Conservation (phyloP, 257 asterid species). For the Echium plantagineum region DNA sequence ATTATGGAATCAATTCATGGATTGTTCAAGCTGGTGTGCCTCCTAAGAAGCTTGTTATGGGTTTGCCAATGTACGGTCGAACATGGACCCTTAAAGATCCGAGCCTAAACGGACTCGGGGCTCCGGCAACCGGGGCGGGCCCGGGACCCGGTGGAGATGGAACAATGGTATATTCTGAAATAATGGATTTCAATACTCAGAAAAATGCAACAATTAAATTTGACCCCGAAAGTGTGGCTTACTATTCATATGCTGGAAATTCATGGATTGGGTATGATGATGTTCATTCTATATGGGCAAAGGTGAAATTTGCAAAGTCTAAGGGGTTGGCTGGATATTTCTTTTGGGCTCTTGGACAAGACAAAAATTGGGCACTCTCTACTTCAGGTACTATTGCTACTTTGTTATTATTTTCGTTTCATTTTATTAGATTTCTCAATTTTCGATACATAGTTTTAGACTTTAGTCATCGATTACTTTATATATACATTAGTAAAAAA, state of each 20-base stretch:
- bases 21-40: conserved; percentile 20
- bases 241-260: conserved; percentile 40
- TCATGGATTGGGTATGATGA: conserved; percentile 60
- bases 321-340: conserved; percentile 57
- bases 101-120: conserved; percentile 36
- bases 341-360: conserved; percentile 58
- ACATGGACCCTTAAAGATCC: conserved; percentile 56
- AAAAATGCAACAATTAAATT: conserved; percentile 33
- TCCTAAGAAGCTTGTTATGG: conserved; percentile 40
- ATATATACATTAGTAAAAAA: too few species aligned
- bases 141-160: conserved; percentile 44
- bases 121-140: conserved; percentile 43
- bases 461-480: too few species aligned
- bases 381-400: conserved; percentile 27
- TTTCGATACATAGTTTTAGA: too few species aligned
- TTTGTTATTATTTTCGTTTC: too few species aligned
- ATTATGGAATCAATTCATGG: conserved; percentile 45
- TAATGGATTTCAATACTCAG: conserved; percentile 23
- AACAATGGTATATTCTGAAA: conserved; percentile 33
- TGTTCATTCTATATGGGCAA: conserved; percentile 21
- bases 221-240: conserved; percentile 34
- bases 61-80: conserved; percentile 51
- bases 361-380: conserved; percentile 50
- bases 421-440: too few species aligned
- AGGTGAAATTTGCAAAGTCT: conserved; percentile 38